Base-by-base conservation (phyloP, 2,329 filamentous ascomycete species). In the Fusarium miscanthi region DNA sequence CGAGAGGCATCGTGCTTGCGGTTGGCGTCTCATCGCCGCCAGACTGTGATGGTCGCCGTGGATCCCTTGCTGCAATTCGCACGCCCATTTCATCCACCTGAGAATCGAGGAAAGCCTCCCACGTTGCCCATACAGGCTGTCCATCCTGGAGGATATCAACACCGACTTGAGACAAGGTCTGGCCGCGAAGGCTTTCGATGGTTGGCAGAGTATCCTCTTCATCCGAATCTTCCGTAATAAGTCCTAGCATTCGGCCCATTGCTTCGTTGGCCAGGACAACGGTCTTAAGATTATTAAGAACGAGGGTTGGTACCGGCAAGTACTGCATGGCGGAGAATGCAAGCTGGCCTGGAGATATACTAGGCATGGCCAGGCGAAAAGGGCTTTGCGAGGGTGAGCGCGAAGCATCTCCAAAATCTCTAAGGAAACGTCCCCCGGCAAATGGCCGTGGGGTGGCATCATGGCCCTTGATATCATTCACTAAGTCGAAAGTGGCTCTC, bases 211-310 rank as follows among this genome's bases (percentile, higher is more conserved):
- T 77, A 51, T 84, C 83, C 23, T 85, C 83, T 21, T 81, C 81
- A 31, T 81, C 81, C 8, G 82, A 74, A 33, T 80, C 78, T 21
- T 85, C 83, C 6, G 78, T 71, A 31, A 89, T 84, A 53, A 93
- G 84, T 8, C 89, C 91, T 27, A 95, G 82, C 75, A 95, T 82
- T 60, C 89, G 86, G 3, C 90, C 91, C 88, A 94, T 91, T 25
- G 93, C 90, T 74, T 94, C 91, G 75, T 95, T 95, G 37, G 92
- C 92, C 43, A 94, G 81, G 2, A 93, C 86, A 6, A 94, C 87
- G 0, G 90, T 92, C 80, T 94, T 94, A 35, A 88, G 77, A 40
- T 86, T 88, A 56, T 91, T 91, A 40, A 95, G 82, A 2, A 95
- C 89, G 40, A 94, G 80, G 8, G 93, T 80, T 1, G 93, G 93